Percentiles rank a stretch among this genome's conserved stretches.
phyloP scores from a whole-genome alignment of 2,329 filamentous ascomycete genomes.

The Xylaria sp. region DNA sequence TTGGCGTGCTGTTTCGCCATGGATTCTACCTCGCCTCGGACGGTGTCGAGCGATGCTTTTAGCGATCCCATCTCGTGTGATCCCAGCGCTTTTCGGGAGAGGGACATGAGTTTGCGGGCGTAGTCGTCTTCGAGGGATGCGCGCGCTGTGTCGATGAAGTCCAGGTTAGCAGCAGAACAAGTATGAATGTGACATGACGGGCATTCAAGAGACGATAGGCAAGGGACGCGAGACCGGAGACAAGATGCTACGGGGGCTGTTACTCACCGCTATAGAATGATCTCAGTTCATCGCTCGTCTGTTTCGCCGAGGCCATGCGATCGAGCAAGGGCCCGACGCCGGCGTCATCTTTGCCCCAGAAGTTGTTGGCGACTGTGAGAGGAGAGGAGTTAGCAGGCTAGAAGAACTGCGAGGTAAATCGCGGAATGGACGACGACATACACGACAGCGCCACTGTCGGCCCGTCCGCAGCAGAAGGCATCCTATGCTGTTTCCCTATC shows the following conservation, averaged over 20 bases:
- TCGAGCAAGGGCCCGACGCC: slow-evolving; percentile 91
- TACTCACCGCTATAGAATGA: slow-evolving; percentile 82
- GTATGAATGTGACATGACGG: not conserved
- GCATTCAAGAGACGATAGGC: not conserved
- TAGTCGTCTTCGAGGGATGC: slow-evolving; percentile 98
- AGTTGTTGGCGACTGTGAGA: slow-evolving; percentile 90
- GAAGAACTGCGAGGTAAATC: slow-evolving; percentile 36
- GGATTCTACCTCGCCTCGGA: slow-evolving; percentile 88
- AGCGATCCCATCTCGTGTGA: slow-evolving; percentile 88
- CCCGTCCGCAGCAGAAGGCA: slow-evolving; percentile 40
- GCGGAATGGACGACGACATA: slow-evolving; percentile 30
- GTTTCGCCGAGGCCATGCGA: slow-evolving; percentile 94
- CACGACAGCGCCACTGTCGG: slow-evolving; percentile 48
- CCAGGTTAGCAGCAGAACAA: slow-evolving; percentile 10
- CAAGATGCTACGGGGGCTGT: not conserved
- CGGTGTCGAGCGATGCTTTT: slow-evolving; percentile 83
- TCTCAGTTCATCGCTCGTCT: slow-evolving; percentile 92
- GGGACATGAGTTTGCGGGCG: slow-evolving; percentile 83
- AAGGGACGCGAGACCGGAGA: not conserved
- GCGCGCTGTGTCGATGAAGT: slow-evolving; percentile 68
- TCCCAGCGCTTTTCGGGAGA: slow-evolving; percentile 89
- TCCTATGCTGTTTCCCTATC: slow-evolving; percentile 33
- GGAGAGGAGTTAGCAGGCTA: slow-evolving; percentile 37
- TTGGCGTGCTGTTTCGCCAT: slow-evolving; percentile 94
- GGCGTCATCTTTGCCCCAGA: slow-evolving; percentile 99